Conservation (phyloP, 495 filamentous ascomycete genomes). For the Sordaria brevicollis region DNA sequence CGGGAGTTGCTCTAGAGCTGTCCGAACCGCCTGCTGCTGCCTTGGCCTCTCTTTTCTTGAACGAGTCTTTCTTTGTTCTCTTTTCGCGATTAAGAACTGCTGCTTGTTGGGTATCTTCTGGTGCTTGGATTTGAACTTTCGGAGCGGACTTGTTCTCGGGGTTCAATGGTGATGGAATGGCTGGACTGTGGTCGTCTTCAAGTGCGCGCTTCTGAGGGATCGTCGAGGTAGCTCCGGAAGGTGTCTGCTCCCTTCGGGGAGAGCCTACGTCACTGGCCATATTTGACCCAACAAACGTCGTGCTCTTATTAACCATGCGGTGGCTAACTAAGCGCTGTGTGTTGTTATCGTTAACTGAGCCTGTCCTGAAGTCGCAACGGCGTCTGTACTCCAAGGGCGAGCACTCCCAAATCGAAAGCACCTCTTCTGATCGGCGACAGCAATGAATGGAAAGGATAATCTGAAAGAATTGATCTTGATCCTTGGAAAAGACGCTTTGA, state of each 20-base stretch:
- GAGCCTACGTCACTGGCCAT: conserved; percentile 29
- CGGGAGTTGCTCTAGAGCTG: conserved; percentile 43
- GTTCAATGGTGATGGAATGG: conserved; percentile 53
- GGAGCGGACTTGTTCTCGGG: conserved; percentile 33
- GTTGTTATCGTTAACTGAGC: background rate
- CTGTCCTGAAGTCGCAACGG: background rate
- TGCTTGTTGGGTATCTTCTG: conserved; percentile 28
- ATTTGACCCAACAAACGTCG: background rate
- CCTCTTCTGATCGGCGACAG: background rate
- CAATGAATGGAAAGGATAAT: background rate
- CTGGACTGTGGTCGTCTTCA: conserved; percentile 44
- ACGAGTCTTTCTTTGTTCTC: conserved; percentile 56
- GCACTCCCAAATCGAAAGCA: background rate
- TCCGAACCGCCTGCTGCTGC: conserved; percentile 34
- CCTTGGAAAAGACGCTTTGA: background rate
- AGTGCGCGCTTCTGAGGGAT: conserved; percentile 50
- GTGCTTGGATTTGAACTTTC: conserved; percentile 21
- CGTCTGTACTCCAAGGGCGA: background rate
- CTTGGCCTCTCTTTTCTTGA: conserved; percentile 72
- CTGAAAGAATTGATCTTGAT: background rate
- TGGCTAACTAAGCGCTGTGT: background rate
- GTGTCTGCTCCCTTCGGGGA: conserved; percentile 33
- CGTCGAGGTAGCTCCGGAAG: conserved; percentile 28
- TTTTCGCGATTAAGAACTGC: conserved; percentile 34
- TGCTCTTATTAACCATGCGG: background rate